Conservation (phyloP, 768 basidiomycete species). For the Psilocybe cyanescens region DNA sequence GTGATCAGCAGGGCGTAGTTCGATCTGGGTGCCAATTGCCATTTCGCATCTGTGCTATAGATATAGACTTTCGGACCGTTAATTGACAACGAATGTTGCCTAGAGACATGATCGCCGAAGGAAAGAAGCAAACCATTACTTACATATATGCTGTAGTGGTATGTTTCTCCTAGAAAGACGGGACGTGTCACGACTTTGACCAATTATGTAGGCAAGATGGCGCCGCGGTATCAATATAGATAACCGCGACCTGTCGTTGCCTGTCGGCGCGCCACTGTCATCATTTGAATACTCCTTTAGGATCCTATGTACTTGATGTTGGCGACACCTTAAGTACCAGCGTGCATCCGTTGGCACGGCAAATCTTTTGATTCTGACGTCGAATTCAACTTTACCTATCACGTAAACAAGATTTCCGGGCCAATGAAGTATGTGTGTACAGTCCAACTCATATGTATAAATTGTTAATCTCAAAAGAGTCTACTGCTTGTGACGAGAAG, state of each 20-base stretch:
- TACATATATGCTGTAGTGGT: background rate
- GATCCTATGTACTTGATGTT: background rate
- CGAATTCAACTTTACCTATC: too few species aligned
- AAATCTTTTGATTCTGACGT: too few species aligned
- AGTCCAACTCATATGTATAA: too few species aligned
- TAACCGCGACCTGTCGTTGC: background rate
- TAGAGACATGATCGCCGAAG: background rate
- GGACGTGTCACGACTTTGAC: background rate
- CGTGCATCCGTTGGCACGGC: too few species aligned
- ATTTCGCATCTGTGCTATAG: conserved; percentile 15
- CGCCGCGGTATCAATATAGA: background rate
- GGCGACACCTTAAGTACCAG: too few species aligned
- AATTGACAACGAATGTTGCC: background rate
- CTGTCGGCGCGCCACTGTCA: background rate
- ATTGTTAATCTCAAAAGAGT: too few species aligned
- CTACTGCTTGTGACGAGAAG: too few species aligned
- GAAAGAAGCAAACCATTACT: background rate
- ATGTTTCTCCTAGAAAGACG: conserved; percentile 1
- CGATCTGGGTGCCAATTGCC: conserved; percentile 27
- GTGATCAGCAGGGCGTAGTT: conserved; percentile 28
- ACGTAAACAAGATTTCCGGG: too few species aligned
- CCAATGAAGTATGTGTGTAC: too few species aligned
- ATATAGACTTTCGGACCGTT: conserved; percentile 9
- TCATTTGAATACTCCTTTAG: background rate
- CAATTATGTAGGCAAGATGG: background rate